Evolutionary conservation across 129 eudicot species (phyloP), one percentile per base, ranked within the genome.

Genomic region (Tagetes patula): DNA sequence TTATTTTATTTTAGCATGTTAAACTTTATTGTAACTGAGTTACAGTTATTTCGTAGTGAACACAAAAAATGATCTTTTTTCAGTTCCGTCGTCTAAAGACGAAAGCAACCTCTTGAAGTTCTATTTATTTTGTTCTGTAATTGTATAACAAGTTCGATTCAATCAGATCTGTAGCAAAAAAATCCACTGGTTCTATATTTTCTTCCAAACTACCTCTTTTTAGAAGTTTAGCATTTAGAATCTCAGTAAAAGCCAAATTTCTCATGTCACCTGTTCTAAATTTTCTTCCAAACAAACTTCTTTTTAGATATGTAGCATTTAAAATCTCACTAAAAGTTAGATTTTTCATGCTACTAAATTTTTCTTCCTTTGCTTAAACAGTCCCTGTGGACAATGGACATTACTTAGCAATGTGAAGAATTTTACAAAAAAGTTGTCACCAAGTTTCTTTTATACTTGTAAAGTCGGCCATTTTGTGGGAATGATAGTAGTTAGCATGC

Each of bases 81-180:
- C 60, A 47, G 76, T 71, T 71, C 32, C 54, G 1, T 55, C 42
- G 41, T 71, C 30, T 5, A 27, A 71, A 55, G 8, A 38, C 45
- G 75, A 42, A 50, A 20, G 12, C 43, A 55, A 40, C 20, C 1
- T 71, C 41, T 71, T 27, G 38, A 71, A 54, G 63, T 30, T 10
- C 0, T 30, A 5, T 53, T 2, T 39, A 41, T 39, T 11, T 39
- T 27, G 53, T 54, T 70, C 8, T 3, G 7, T 52, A 8, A 14
- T 13, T 13, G 48, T 69, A 32, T 33, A 20, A 48, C 2, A 33
- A 38, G 50, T 63, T 70, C 1, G 48, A 14, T 70, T 70, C 40
- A 10, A 11, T 54, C 39, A 40, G 38, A 27, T 71, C 10, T 71
- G 60, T 30, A 34, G 64, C 14, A 8, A 8, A 39, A 37, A 38